These are phyloP conservation scores for Straminergon stramineum DNA, from an alignment of 225 moss, liverwort and hornwort genomes.

Conservation along the genomic window DNA sequence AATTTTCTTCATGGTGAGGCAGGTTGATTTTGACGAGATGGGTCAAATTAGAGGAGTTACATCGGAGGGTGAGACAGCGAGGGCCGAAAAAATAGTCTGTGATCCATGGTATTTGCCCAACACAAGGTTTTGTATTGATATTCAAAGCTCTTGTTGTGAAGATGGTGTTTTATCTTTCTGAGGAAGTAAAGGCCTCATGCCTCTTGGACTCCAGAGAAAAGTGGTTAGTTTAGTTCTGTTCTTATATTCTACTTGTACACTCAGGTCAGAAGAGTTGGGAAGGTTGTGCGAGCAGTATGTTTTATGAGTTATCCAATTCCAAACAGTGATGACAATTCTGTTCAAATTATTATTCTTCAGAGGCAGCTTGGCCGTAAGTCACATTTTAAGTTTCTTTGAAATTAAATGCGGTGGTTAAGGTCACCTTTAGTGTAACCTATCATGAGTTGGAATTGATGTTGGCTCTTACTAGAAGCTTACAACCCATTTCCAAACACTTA, in stretches of 20 bases:
- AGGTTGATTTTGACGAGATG: slow-evolving; percentile 79
- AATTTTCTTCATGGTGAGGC: background rate
- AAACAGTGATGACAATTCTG: slow-evolving; percentile 53
- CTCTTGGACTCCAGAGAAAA: background rate
- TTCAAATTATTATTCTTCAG: slow-evolving; percentile 63
- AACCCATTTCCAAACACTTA: too few relatives aligned
- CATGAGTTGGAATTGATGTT: background rate
- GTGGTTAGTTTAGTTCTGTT: background rate
- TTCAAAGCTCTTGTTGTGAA: background rate
- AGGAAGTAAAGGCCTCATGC: background rate
- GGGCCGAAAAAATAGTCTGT: slow-evolving; percentile 51
- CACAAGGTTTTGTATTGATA: slow-evolving; percentile 29
- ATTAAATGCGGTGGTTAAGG: background rate
- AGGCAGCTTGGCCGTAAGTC: slow-evolving; percentile 66
- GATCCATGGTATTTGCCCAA: slow-evolving; percentile 71
- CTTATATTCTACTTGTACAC: background rate
- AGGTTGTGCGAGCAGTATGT: slow-evolving; percentile 71
- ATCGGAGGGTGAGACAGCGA: slow-evolving; percentile 64
- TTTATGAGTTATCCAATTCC: slow-evolving; percentile 68
- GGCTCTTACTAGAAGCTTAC: background rate
- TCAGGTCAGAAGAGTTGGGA: slow-evolving; percentile 62
- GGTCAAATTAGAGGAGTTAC: slow-evolving; percentile 62
- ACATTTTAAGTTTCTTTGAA: background rate
- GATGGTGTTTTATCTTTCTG: background rate
- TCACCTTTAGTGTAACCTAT: background rate